Base-by-base conservation (phyloP, 1,139 yeast species). In the Casaregolazyma lundiana region DNA sequence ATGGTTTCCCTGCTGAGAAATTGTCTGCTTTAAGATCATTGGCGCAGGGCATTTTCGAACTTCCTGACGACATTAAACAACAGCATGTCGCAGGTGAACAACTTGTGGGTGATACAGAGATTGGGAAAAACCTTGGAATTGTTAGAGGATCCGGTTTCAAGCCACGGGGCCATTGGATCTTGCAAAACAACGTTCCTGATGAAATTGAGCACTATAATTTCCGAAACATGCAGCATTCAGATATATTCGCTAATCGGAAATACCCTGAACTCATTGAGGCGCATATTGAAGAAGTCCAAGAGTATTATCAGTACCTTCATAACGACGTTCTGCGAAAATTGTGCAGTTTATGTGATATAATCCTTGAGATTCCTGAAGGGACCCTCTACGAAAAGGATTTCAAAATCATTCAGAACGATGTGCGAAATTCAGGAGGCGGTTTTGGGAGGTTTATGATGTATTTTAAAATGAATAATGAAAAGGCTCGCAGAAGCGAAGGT, bases 81-180 rank as follows among this genome's bases (percentile, higher is more conserved):
- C 30, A 40, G 29, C 37, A 30, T 17, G 15, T 13, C 8, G 43
- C 43, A 1, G 43, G 43, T 8, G 29, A 40, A 11, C 37, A 40
- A 7, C 37, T 40, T 2, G 30, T 40, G 6, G 43, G 43, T 45
- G 58, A 61, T 35, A 72, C 68, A 44, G 54, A 62, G 8, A 63
- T 61, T 17, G 63, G 62, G 9, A 64, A 62, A 21, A 63, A 69
- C 1, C 50, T 64, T 37, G 78, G 78, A 1, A 75, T 72, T n/a
- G 76, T 73, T 49, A 60, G 77, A 43, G 77, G 76, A 8, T 60
- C 63, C 22, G 78, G 78, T 0, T 74, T 63, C 56, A 74, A 74
- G 53, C 78, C 78, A n/a, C 38, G 77, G 57, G 67, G 35, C 63
- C 45, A 47, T 15, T 47, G 50, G 50, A 38, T 43, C 18, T 30